Conservation (phyloP, 306 rosid genomes). For the Quercus robur region DNA sequence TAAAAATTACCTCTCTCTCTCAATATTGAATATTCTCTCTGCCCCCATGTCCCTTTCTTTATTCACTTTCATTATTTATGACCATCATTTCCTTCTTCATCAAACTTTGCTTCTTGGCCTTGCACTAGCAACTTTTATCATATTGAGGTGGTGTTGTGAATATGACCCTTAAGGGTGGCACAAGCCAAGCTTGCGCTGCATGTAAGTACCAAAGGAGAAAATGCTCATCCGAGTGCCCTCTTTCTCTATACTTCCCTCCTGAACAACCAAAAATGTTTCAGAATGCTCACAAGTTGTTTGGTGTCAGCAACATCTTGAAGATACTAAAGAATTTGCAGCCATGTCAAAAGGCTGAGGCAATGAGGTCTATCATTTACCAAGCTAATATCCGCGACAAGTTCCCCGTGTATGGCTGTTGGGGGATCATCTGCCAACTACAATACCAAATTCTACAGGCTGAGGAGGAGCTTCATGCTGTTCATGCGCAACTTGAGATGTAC, state of each 20-base stretch:
- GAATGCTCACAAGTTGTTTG: constrained; percentile 70
- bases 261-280: constrained; percentile 61
- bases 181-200: constrained; percentile 74
- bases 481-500: constrained; percentile 48
- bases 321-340: constrained; percentile 42
- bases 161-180: constrained; percentile 71
- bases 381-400: constrained; percentile 49
- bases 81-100: background rate
- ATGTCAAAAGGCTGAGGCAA: constrained; percentile 40
- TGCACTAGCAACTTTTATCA: background rate
- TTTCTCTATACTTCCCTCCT: constrained; percentile 72
- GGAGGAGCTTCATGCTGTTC: constrained; percentile 61
- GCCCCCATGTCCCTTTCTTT: background rate
- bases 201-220: constrained; percentile 68
- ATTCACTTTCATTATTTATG: background rate
- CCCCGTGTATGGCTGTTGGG: constrained; percentile 67
- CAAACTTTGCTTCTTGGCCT: constrained; percentile 8
- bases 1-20: background rate
- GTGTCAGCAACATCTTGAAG: constrained; percentile 64
- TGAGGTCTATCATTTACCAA: constrained; percentile 65
- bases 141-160: constrained; percentile 12
- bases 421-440: constrained; percentile 42
- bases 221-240: constrained; percentile 60
- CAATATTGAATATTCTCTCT: background rate
- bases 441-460: constrained; percentile 40